Evolutionary conservation across 116 monocot species (phyloP), one percentile per base, ranked within the genome.

Genomic region (Posidonia oceanica): DNA sequence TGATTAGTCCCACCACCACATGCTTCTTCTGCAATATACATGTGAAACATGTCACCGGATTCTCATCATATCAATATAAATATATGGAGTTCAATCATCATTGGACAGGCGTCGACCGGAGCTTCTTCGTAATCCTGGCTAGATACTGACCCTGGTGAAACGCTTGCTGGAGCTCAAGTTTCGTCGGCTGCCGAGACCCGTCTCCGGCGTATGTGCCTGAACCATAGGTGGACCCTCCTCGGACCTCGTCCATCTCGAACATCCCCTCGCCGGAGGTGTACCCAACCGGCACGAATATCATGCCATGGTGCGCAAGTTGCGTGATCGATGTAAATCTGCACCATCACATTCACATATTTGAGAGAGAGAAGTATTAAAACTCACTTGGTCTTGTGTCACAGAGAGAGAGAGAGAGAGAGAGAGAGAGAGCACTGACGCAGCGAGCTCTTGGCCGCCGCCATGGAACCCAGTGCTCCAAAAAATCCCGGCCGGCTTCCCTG

Each of bases 261-360:
- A 89, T 86, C 5, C 85, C 87, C 22, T 82, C 89, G 1, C 93
- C 93, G 39, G 88, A 86, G 18, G 93, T 86, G 83, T 93, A 93
- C 7, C 93, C 93, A 16, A 88, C 77, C 3, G 93, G 88, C 16
- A 93, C 93, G 42, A 84, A 93, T 64, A 93, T 75, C 93, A 93
- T 86, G 36, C 93, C 89, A 58, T 93, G 93, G 75, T 93, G 93
- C 21, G 67, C 76, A 64, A 93, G 52, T 72, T 93, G 93, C 37
- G 93, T 89, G 21, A 93, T 85, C 14, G 93, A 83, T 53, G 93
- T 93, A 79, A 86, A 81, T 38, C 93, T 93, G 78, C 67, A 69
- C 52, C 62, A 58, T n/a, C 58, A 18, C 58, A 58, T n/a, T 16
- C 14, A 58, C n/a, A 16, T 57, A 16, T 57, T 4, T 42, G 4